Base-by-base conservation (phyloP, 2,329 filamentous ascomycete species). In the Xylariaceae sp. region DNA sequence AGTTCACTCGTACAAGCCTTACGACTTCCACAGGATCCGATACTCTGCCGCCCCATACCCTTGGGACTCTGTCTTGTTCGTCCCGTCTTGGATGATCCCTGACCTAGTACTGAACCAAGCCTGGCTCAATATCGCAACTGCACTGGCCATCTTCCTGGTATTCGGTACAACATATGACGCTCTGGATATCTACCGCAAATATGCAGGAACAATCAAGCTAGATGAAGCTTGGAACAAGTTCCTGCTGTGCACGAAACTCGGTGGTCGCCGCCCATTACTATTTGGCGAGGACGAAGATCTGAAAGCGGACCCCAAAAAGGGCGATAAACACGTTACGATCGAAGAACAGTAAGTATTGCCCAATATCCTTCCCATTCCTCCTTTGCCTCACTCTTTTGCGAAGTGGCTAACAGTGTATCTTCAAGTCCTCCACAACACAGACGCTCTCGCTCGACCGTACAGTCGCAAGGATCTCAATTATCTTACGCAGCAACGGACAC, bases 91-190 rank as follows among this genome's bases (percentile, higher is more conserved):
- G 53, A 47, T 69, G 14, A 58, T 79, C 13, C 60, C 63, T 12
- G 76, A 74, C 46, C 47, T 63, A 1, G 61, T 69, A 45, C 58
- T 79, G 59, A 78, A 79, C 58, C 71, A 73, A 52, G 71, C 69
- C 48, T 84, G 78, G 67, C 71, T 82, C 17, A 56, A 73, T 18
- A 76, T 80, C 48, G 45, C 78, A 2, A 74, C 77, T 2, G 68
- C 72, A 5, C 60, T 78, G 1, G 71, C 75, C 43, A 71, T 83
- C 44, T 77, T 82, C 40, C 40, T 74, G 31, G 81, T 81, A 65
- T 84, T 83, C 50, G 81, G 81, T 42, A 74, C 74, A 52, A 81
- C 77, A n/a, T 72, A 71, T 22, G 80, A 83, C 31, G 77, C 78
- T 11, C 67, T 75, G 54, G 78, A 78, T 51, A 69, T 69, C 47